Conservation (phyloP, 768 basidiomycete genomes). For the Lentinula raphanica region DNA sequence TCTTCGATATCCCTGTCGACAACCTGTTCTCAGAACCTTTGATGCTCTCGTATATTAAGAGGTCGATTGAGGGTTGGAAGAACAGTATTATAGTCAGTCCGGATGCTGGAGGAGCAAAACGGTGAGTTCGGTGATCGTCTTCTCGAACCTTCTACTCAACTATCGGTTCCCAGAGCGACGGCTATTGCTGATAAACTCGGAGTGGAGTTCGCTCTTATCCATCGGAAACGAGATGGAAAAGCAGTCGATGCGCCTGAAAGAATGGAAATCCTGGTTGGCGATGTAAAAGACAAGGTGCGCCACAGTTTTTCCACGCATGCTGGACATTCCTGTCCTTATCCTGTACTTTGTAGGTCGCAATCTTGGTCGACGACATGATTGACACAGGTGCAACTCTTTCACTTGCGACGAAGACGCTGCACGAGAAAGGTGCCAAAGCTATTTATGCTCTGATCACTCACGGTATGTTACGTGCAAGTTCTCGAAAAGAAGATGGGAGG, state of each 20-base stretch:
- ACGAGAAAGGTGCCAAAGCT: constrained; percentile 83
- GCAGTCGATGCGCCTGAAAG: constrained; percentile 60
- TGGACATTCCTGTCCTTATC: constrained; percentile 7
- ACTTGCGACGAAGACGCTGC: constrained; percentile 78
- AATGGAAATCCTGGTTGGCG: constrained; percentile 94
- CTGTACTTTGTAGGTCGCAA: constrained; percentile 56
- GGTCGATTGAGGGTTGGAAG: constrained; percentile 78
- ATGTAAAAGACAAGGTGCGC: constrained; percentile 81
- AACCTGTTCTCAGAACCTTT: constrained; percentile 95
- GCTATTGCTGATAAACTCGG: constrained; percentile 94
- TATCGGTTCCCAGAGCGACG: constrained; percentile 61
- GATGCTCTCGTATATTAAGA: constrained; percentile 91
- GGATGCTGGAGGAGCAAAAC: constrained; percentile 97
- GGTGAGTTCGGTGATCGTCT: constrained; percentile 47
- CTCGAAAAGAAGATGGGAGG: neutral
- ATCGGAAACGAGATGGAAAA: constrained; percentile 79
- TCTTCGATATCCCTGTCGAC: constrained; percentile 98
- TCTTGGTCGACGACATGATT: constrained; percentile 98
- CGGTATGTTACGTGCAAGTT: constrained; percentile 42
- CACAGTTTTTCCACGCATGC: constrained; percentile 1
- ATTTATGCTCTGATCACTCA: constrained; percentile 91
- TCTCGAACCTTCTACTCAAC: neutral
- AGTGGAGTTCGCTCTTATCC: constrained; percentile 93
- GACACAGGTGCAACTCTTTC: constrained; percentile 90
- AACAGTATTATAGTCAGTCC: constrained; percentile 92